phyloP scores from a whole-genome alignment of 805 yeast genomes.

The Ogataea paraovalis region DNA sequence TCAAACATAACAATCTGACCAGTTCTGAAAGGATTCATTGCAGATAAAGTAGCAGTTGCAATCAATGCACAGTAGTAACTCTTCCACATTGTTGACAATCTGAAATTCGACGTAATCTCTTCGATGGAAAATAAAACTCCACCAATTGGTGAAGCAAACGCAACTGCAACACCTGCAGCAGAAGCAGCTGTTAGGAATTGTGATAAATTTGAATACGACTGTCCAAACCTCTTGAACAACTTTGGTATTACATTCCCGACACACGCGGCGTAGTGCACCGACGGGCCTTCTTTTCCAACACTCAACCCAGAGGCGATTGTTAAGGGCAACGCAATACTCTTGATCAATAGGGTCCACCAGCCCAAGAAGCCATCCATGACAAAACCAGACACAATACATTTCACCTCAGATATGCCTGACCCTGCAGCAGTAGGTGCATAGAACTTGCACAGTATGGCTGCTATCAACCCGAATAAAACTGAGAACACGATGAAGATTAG shows the following conservation, averaged over 20 bases:
- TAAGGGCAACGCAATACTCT: conserved; percentile 77
- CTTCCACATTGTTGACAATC: conserved; percentile 80
- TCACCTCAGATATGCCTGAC: conserved; percentile 94
- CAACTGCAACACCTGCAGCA: conserved; percentile 98
- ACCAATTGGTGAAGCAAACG: conserved; percentile 94
- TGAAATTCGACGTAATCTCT: conserved; percentile 76
- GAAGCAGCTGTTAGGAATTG: conserved; percentile 84
- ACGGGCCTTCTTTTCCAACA: conserved; percentile 97
- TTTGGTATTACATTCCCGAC: conserved; percentile 80
- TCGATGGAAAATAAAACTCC: conserved; percentile 93
- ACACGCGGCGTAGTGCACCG: conserved; percentile 96
- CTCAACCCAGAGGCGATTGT: conserved; percentile 91
- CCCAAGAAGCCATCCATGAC: conserved; percentile 72
- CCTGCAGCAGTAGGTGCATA: conserved; percentile 94
- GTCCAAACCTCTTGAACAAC: conserved; percentile 42
- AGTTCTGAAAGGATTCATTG: conserved; percentile 86
- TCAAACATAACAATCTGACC: conserved; percentile 93
- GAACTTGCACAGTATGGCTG: conserved; percentile 64
- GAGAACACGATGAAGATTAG: conserved; percentile 56
- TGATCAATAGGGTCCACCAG: conserved; percentile 66
- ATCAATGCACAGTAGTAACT: conserved; percentile 86
- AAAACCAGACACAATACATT: conserved; percentile 91
- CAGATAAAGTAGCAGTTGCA: conserved; percentile 77
- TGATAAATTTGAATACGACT: conserved; percentile 40
- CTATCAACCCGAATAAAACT: conserved; percentile 52